These are phyloP conservation scores for Salisapilia sapeloensis DNA, from an alignment of 352 stramenopile genomes.

Conservation along the genomic window DNA sequence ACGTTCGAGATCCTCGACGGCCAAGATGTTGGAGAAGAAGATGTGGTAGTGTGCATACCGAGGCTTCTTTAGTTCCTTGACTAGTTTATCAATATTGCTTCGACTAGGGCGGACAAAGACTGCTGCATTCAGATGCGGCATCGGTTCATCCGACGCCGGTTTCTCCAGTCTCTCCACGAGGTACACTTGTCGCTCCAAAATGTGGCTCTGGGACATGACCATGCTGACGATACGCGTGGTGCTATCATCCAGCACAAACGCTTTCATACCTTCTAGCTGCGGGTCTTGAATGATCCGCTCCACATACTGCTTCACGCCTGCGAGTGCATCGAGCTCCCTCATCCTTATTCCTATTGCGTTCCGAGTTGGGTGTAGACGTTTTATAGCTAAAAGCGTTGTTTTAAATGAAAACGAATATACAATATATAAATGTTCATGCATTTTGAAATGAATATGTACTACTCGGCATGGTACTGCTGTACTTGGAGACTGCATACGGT, in stretches of 20 bases:
- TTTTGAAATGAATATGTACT: no score
- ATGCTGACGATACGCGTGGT: constrained; percentile 93
- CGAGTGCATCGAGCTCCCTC: constrained; percentile 66
- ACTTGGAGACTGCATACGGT: constrained; percentile 28
- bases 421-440: no score
- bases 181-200: constrained; percentile 92
- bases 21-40: constrained; percentile 97
- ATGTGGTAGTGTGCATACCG: constrained; percentile 98
- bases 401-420: no score
- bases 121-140: constrained; percentile 90
- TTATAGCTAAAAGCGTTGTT: no score
- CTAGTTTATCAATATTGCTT: constrained; percentile 84
- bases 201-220: constrained; percentile 93
- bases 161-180: constrained; percentile 87
- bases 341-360: no score
- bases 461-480: no score
- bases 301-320: constrained; percentile 49
- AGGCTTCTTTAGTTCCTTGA: constrained; percentile 83
- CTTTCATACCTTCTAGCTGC: constrained; percentile 92
- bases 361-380: no score
- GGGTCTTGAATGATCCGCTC: constrained; percentile 72
- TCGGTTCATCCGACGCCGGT: constrained; percentile 46
- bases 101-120: constrained; percentile 89
- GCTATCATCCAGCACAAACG: constrained; percentile 88
- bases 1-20: constrained; percentile 86